phyloP scores from a whole-genome alignment of 2,329 filamentous ascomycete species.

The Sporothrix schenckii region DNA sequence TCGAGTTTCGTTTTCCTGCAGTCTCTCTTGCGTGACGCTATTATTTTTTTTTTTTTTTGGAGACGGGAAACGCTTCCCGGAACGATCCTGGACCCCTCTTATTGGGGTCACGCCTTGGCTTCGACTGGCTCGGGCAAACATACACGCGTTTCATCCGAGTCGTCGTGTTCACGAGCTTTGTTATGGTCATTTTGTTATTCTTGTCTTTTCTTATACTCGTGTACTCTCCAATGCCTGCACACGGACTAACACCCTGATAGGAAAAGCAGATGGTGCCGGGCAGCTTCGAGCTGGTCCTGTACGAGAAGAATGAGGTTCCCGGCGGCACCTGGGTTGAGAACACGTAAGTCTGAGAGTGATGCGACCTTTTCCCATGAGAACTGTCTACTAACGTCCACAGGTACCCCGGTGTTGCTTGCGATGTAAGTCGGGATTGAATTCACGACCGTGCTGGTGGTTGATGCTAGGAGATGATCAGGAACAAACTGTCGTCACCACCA shows the following conservation, averaged over 20 bases:
- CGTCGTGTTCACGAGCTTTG: neutral
- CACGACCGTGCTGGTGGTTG: neutral
- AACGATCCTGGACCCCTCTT: conserved; percentile 5
- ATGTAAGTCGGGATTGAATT: conserved; percentile 17
- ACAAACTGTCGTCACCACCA: too few relatives aligned
- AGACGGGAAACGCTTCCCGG: conserved; percentile 25
- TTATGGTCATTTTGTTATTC: neutral
- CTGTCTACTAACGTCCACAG: neutral
- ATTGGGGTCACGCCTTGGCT: conserved; percentile 8
- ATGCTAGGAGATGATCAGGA: too few relatives aligned
- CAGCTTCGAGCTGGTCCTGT: conserved; percentile 46
- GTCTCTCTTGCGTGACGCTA: neutral
- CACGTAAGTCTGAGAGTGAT: conserved; percentile 40
- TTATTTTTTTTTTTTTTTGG: conserved; percentile 5
- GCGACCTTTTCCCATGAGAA: neutral
- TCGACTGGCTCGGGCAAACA: neutral
- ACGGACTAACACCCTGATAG: conserved; percentile 21
- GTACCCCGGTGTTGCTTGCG: conserved; percentile 50
- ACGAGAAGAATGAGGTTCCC: conserved; percentile 54
- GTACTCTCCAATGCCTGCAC: neutral
- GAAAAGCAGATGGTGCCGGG: conserved; percentile 45
- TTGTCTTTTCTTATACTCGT: neutral
- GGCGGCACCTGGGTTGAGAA: conserved; percentile 59
- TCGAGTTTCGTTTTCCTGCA: neutral
- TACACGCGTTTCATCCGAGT: neutral